These are phyloP conservation scores for Ogataea degrootiae DNA, from an alignment of 805 yeast species.

Conservation along the genomic window DNA sequence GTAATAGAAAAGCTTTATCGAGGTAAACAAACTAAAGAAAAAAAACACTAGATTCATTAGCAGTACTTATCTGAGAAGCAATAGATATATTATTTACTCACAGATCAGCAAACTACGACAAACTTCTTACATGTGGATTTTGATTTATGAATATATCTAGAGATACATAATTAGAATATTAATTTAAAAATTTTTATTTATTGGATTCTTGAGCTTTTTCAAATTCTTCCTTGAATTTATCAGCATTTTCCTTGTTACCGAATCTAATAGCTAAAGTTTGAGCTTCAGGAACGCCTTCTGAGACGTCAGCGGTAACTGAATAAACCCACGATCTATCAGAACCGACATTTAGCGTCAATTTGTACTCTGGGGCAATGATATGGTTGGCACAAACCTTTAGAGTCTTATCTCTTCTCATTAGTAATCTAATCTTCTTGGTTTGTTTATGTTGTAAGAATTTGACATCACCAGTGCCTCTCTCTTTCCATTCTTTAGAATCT, in stretches of 20 bases:
- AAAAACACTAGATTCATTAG: too few species aligned
- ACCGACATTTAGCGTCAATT: constrained; percentile 88
- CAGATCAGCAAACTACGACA: too few species aligned
- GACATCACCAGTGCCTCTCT: constrained; percentile 98
- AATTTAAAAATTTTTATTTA: constrained; percentile 29
- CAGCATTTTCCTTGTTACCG: constrained; percentile 89
- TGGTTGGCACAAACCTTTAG: constrained; percentile 98
- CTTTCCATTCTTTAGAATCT: constrained; percentile 94
- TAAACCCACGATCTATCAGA: constrained; percentile 99
- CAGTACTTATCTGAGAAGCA: too few species aligned
- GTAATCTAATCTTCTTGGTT: constrained; percentile 76
- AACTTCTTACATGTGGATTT: too few species aligned
- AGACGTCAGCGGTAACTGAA: constrained; percentile 86
- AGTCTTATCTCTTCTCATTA: constrained; percentile 99
- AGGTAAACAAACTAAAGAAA: too few species aligned
- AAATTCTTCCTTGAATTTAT: constrained; percentile 88
- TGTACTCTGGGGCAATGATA: constrained; percentile 75
- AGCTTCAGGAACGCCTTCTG: constrained; percentile 95
- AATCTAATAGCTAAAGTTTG: constrained; percentile 95
- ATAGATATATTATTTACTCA: too few species aligned
- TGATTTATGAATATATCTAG: too few species aligned
- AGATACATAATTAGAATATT: too few species aligned
- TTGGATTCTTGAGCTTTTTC: constrained; percentile 74
- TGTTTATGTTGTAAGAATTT: constrained; percentile 88
- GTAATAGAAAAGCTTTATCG: too few species aligned